Percentiles rank a stretch among this genome's conserved stretches.
phyloP scores from a whole-genome alignment of 2,329 filamentous ascomycete species.

The Calonectria crousiana region DNA sequence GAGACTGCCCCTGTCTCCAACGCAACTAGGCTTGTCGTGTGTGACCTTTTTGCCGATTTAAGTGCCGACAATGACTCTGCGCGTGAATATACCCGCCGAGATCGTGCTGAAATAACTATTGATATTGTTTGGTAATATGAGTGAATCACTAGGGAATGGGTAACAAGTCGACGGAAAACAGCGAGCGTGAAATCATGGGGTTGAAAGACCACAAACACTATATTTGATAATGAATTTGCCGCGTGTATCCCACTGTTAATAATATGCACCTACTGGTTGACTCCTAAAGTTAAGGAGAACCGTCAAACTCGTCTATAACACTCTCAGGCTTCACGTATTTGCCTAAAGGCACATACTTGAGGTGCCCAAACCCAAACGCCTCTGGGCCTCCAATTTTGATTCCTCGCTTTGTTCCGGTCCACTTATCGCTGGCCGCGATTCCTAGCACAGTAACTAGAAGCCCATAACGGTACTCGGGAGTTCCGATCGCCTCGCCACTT shows the following conservation, averaged over 20 bases:
- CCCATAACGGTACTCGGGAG: slow-evolving; percentile 68
- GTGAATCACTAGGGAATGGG: no score
- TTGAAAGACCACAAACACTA: no score
- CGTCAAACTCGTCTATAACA: slow-evolving; percentile 64
- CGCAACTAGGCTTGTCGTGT: no score
- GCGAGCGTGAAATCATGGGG: no score
- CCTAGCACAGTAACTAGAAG: slow-evolving; percentile 63
- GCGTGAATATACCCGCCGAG: no score
- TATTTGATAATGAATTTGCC: not conserved
- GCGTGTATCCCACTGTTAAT: not conserved
- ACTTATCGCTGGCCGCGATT: slow-evolving; percentile 58
- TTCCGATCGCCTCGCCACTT: slow-evolving; percentile 68
- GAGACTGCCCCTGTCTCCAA: no score
- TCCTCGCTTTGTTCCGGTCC: slow-evolving; percentile 59
- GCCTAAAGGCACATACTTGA: slow-evolving; percentile 62
- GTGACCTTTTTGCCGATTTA: no score
- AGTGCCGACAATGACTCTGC: no score
- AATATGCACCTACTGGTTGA: not conserved
- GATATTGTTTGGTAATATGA: not conserved
- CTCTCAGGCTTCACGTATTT: slow-evolving; percentile 62
- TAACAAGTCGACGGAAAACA: not conserved
- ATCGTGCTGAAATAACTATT: no score
- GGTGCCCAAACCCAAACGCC: slow-evolving; percentile 60
- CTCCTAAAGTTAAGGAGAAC: not conserved
- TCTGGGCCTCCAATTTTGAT: slow-evolving; percentile 63